Evolutionary conservation across 352 stramenopile species (phyloP).

Genomic region (Thraustochytrium striatum): DNA sequence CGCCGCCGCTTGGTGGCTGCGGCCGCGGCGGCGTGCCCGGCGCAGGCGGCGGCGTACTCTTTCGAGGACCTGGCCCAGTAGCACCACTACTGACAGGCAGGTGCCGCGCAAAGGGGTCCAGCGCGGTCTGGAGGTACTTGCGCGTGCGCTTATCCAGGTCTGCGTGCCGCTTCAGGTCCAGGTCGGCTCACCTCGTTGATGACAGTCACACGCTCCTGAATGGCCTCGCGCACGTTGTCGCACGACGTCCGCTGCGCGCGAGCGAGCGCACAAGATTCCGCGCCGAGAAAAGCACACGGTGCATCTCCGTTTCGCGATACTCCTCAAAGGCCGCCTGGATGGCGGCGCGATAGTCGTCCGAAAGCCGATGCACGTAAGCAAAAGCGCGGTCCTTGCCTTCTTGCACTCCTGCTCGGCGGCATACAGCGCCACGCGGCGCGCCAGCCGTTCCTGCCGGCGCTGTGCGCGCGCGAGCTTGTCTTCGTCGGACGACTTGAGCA

Average conservation of each 20-base stretch:
- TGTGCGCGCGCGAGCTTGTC: constrained; percentile 7
- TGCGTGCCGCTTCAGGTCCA: constrained; percentile 9
- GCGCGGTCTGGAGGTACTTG: constrained; percentile 9
- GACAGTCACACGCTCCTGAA: neutral
- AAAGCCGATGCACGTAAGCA: neutral
- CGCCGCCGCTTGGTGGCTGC: too few species aligned
- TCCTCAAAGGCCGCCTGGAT: constrained; percentile 12
- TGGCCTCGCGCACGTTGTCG: neutral
- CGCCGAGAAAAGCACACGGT: neutral
- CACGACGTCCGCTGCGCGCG: neutral
- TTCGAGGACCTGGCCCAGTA: too few species aligned
- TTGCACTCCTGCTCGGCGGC: constrained; percentile 6
- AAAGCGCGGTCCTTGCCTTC: neutral
- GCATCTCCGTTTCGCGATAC: neutral
- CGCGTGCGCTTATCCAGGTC: constrained; percentile 30
- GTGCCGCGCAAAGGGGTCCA: constrained; percentile 29
- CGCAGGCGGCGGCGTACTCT: too few species aligned
- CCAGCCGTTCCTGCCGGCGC: constrained; percentile 24
- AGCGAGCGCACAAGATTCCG: neutral
- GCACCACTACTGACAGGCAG: too few species aligned
- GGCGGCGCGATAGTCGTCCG: neutral
- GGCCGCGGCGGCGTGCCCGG: too few species aligned
- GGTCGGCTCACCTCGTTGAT: constrained; percentile 5
- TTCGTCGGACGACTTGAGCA: constrained; percentile 7
- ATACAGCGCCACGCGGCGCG: neutral